Base-by-base conservation (phyloP, 1,284 basidiomycete species). In the Cystobasidium sp. region DNA sequence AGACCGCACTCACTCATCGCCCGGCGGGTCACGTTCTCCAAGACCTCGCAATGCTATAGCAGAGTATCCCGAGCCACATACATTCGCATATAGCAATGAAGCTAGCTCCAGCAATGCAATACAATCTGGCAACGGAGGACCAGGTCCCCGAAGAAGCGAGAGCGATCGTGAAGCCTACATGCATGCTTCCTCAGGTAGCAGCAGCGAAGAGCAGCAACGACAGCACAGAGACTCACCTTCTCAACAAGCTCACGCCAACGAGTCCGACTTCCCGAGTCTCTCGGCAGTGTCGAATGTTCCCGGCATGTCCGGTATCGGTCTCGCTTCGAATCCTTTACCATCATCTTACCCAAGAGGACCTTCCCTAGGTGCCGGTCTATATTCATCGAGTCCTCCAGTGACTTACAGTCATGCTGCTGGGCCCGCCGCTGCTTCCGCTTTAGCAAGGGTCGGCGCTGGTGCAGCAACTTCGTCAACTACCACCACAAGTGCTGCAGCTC, bases 261-360 rank as follows among this genome's bases (percentile, higher is more conserved):
- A 51, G n/a, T 58, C 55, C 5, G 55, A 59, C 55, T 69, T 51
- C 58, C 68, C 58, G 24, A 51, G 46, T 56, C 56, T 61, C 41
- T 69, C 68, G n/a, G 46, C 56, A 6, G 37, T 71, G 20, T 71
- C 69, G 18, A 71, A 71, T 49, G n/a, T 64, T 14, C 69, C 69
- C n/a, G 62, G 63, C 24, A 56, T 73, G 63, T 73, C 70, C 20
- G 70, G 70, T n/a, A 73, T 73, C 24, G 70, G 56, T 31, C 52
- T 73, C 47, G 69, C 69, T 14, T 20, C 59, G 10, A 43, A 51
- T 9, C 69, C 56, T 31, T 49, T 71, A 37, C 47, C 68, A 20
- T 59, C 68, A 31, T 58, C 58, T 24, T 69, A n/a, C 51, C 51
- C 51, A 18, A 61, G 51, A 69, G 24, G 20, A 44, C 46, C 41